A percentile compares a stretch with the other conserved stretches of the same genome.
These are phyloP conservation scores for Tetramitus jugosus DNA, from an alignment of 208 protist genomes.

Conservation along the genomic window DNA sequence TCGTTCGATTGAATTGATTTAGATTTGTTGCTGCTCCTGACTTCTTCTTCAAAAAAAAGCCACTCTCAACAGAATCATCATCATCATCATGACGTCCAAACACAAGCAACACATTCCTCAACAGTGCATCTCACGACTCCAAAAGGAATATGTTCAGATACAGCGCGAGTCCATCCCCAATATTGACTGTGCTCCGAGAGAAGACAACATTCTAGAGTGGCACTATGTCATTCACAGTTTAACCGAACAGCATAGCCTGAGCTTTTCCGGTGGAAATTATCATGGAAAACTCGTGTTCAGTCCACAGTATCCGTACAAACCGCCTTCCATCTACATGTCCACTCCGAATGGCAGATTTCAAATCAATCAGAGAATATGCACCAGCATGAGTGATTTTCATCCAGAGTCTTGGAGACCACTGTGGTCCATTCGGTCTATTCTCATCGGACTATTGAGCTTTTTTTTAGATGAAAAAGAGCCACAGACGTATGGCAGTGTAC, in stretches of 20 bases:
- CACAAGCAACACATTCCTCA: no score
- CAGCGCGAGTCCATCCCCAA: slow-evolving; percentile 32
- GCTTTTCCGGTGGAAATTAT: slow-evolving; percentile 87
- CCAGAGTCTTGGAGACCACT: slow-evolving; percentile 71
- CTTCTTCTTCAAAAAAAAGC: no score
- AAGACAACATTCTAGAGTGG: slow-evolving; percentile 86
- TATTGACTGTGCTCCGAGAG: slow-evolving; percentile 45
- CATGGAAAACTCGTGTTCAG: slow-evolving; percentile 85
- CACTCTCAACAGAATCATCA: no score
- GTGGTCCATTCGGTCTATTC: slow-evolving; percentile 62
- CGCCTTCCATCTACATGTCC: slow-evolving; percentile 68
- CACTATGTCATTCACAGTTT: slow-evolving; percentile 80
- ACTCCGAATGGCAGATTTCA: slow-evolving; percentile 73
- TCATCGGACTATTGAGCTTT: slow-evolving; percentile 69
- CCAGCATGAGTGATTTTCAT: slow-evolving; percentile 71
- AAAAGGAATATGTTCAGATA: slow-evolving; percentile 53
- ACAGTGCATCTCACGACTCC: slow-evolving; percentile 29
- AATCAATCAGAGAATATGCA: slow-evolving; percentile 53
- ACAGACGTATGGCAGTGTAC: slow-evolving; percentile 43
- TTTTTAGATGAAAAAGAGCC: slow-evolving; percentile 56
- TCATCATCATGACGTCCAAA: no score
- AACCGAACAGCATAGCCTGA: slow-evolving; percentile 43
- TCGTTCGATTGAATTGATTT: no score
- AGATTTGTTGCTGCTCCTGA: no score
- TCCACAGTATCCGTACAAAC: slow-evolving; percentile 87